Conservation (phyloP, 2,329 filamentous ascomycete genomes). For the Fusarium torreyae region DNA sequence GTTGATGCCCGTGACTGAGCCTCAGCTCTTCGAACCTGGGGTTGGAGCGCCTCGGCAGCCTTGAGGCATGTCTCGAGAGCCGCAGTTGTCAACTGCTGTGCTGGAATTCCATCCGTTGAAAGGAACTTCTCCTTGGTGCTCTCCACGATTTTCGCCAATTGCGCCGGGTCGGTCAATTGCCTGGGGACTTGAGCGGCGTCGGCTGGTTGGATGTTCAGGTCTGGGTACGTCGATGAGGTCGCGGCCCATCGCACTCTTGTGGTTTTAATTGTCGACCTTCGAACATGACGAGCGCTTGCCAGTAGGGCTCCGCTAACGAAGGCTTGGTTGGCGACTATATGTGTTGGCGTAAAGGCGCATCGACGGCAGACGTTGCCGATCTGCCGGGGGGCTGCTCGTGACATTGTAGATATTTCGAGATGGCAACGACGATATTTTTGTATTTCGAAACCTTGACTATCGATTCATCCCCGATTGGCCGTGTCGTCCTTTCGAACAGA, state of each 20-base stretch:
- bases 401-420: constrained; percentile 54
- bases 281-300: constrained; percentile 30
- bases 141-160: constrained; percentile 60
- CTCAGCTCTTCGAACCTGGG: constrained; percentile 58
- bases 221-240: constrained; percentile 42
- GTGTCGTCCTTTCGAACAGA: constrained; percentile 11
- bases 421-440: neutral
- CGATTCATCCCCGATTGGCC: neutral
- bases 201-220: constrained; percentile 32
- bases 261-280: constrained; percentile 25
- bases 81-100: constrained; percentile 59
- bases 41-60: constrained; percentile 62
- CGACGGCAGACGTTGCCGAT: constrained; percentile 61
- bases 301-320: constrained; percentile 47
- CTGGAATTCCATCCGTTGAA: constrained; percentile 61
- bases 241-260: constrained; percentile 49
- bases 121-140: constrained; percentile 62
- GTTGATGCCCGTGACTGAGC: constrained; percentile 63
- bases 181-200: constrained; percentile 41
- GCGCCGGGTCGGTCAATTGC: constrained; percentile 56
- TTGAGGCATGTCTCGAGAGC: constrained; percentile 63
- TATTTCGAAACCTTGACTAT: neutral
- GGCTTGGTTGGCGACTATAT: constrained; percentile 43
- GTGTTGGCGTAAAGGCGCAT: constrained; percentile 57
- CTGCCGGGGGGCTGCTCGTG: constrained; percentile 53